Base-by-base conservation (phyloP, 441 rosid genomes). In the Rhodomyrtus psidioides region DNA sequence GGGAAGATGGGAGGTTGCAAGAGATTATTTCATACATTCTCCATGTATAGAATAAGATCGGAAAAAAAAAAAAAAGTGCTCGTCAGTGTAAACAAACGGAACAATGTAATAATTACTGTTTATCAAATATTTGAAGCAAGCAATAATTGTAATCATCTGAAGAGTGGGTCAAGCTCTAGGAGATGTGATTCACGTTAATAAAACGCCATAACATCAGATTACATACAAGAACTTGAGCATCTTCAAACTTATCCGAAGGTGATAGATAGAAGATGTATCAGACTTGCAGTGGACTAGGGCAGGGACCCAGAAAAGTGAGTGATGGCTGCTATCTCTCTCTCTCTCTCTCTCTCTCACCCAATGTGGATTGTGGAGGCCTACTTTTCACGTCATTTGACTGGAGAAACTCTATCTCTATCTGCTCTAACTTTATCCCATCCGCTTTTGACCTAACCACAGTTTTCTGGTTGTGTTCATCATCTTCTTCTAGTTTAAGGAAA, bases 371-470 rank as follows among this genome's bases (percentile, higher is more conserved):
- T 27, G 83, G 30, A 42, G 86, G 86, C 70, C 57, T 54, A 30
- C 57, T 55, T 75, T 58, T n/a, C 74, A 74, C 55, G 86, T 62
- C 86, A 76, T 85, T 70, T 85, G 86, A 85, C 86, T 55, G 46
- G 42, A 85, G 83, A 53, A 51, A 24, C 83, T 85, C 81, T 27
- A 55, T 55, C 55, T 75, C 54, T 55, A 49, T 53, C 49, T 54
- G 70, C 86, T 57, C 42, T 55, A 65, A 34, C 76, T 70, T 34
- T 39, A 70, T 82, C 84, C 39, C 84, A 54, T 55, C 84, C 60
- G 70, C 62, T 82, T 86, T 60, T 82, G 54, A 62, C 87, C 87
- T 82, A 86, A 86, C 82, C 27, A 26, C 60, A 53, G n/a, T 84
- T 60, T 62, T 84, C 84, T 27, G 42, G 59, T 56, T 54, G 84